Percentiles rank a stretch among this genome's conserved stretches.
phyloP scores from a whole-genome alignment of 2,329 filamentous ascomycete genomes.

The Coleophoma cylindrospora region DNA sequence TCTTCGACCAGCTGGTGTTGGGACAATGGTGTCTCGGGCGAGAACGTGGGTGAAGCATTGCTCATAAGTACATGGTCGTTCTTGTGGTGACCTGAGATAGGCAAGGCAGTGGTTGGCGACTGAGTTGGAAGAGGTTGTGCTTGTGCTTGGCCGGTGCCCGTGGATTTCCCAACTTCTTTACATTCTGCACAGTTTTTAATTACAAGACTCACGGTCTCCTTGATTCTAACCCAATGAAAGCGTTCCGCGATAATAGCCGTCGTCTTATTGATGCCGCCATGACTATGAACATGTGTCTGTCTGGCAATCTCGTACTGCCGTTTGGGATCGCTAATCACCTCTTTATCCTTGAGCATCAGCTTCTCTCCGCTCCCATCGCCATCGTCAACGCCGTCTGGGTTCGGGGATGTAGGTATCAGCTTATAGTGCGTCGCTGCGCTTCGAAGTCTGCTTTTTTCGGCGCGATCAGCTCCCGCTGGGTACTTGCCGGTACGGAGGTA shows the following conservation, averaged over 20 bases:
- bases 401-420: conserved; percentile 46
- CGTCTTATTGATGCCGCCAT: conserved; percentile 97
- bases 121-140: conserved; percentile 16
- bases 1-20: conserved; percentile 4
- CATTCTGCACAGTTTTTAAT: conserved; percentile 89
- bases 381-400: background rate
- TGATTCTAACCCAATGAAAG: conserved; percentile 97
- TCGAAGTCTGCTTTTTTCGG: conserved; percentile 90
- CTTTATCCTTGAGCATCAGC: conserved; percentile 95
- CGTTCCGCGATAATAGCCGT: conserved; percentile 89
- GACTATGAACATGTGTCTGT: conserved; percentile 62
- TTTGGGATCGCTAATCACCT: conserved; percentile 87
- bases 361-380: conserved; percentile 50
- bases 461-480: conserved; percentile 85
- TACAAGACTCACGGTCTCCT: conserved; percentile 92
- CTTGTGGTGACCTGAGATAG: conserved; percentile 1
- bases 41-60: background rate
- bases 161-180: conserved; percentile 65
- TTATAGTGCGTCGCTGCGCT: conserved; percentile 96
- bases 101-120: conserved; percentile 7
- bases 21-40: conserved; percentile 7
- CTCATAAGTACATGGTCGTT: background rate
- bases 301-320: conserved; percentile 88
- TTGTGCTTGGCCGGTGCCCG: conserved; percentile 16
- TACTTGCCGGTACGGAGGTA: conserved; percentile 95